Evolutionary conservation across 305 asterid genomes (phyloP).

Genomic region (Plantago coronopus): DNA sequence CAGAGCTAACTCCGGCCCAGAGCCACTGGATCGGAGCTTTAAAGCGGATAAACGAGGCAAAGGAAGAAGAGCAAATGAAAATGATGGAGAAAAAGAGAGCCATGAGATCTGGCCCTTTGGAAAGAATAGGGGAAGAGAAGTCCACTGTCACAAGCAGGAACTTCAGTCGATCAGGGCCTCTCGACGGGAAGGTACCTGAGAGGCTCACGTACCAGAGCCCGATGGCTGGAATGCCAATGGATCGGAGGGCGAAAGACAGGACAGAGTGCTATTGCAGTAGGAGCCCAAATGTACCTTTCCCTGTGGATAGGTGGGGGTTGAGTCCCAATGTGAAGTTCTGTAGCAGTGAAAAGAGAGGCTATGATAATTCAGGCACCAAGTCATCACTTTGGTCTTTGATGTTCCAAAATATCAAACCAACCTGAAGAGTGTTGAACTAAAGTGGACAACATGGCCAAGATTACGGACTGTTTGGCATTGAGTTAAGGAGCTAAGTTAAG

Average conservation of each 20-base stretch:
- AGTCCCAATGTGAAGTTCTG: slow-evolving; percentile 50
- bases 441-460: background rate
- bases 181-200: slow-evolving; percentile 51
- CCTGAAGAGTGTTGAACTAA: slow-evolving; percentile 27
- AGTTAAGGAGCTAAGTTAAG: too few relatives aligned
- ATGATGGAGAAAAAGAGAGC: slow-evolving; percentile 5
- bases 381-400: slow-evolving; percentile 82
- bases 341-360: slow-evolving; percentile 30
- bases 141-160: slow-evolving; percentile 27
- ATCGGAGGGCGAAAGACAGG: slow-evolving; percentile 30
- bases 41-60: slow-evolving; percentile 26
- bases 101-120: slow-evolving; percentile 75
- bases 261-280: slow-evolving; percentile 30
- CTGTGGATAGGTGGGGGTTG: slow-evolving; percentile 42
- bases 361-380: slow-evolving; percentile 40
- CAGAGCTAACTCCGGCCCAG: slow-evolving; percentile 30
- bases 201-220: slow-evolving; percentile 45
- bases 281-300: slow-evolving; percentile 46
- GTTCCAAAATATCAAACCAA: slow-evolving; percentile 91
- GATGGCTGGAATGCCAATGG: slow-evolving; percentile 27
- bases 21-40: slow-evolving; percentile 41
- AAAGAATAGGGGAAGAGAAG: slow-evolving; percentile 42
- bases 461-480: too few relatives aligned
- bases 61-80: slow-evolving; percentile 20
- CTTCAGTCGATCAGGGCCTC: slow-evolving; percentile 62